Conservation (phyloP, 495 filamentous ascomycete genomes). For the Penicillium canescens region DNA sequence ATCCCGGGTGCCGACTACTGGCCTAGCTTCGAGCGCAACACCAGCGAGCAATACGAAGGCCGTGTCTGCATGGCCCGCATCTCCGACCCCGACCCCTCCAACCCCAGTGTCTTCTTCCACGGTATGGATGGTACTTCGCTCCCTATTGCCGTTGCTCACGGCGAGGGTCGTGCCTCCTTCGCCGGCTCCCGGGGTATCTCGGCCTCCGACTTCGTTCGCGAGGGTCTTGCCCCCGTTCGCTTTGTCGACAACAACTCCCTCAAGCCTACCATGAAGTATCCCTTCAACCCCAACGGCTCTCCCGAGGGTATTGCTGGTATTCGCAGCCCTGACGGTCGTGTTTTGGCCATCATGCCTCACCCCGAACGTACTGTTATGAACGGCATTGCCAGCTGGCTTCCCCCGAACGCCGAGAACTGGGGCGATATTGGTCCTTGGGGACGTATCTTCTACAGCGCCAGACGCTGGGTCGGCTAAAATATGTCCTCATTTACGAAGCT, state of each 20-base stretch:
- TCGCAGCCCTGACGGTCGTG: slow-evolving; percentile 75
- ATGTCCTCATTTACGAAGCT: slow-evolving; percentile 2
- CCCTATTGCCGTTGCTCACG: slow-evolving; percentile 88
- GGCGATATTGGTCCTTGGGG: slow-evolving; percentile 89
- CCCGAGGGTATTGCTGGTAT: slow-evolving; percentile 85
- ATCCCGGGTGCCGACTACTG: slow-evolving; percentile 85
- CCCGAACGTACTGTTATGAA: slow-evolving; percentile 88
- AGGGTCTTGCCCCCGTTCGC: slow-evolving; percentile 67
- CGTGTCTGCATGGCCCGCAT: slow-evolving; percentile 88
- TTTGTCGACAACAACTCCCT: slow-evolving; percentile 80
- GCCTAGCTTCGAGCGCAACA: slow-evolving; percentile 86
- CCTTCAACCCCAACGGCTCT: slow-evolving; percentile 92
- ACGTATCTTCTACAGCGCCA: slow-evolving; percentile 74
- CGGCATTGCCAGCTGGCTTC: slow-evolving; percentile 77
- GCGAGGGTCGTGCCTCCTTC: slow-evolving; percentile 87
- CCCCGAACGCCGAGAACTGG: slow-evolving; percentile 66
- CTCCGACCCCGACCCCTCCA: slow-evolving; percentile 52
- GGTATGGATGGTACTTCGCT: slow-evolving; percentile 84
- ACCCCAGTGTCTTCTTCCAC: slow-evolving; percentile 84
- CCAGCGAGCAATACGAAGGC: slow-evolving; percentile 89
- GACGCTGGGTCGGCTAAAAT: slow-evolving; percentile 77
- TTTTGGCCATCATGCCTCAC: slow-evolving; percentile 95
- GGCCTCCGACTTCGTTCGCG: slow-evolving; percentile 54
- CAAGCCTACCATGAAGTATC: slow-evolving; percentile 77
- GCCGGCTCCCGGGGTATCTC: slow-evolving; percentile 38